Evolutionary conservation across 441 rosid species (phyloP).

Genomic region (Mallotus japonicus): DNA sequence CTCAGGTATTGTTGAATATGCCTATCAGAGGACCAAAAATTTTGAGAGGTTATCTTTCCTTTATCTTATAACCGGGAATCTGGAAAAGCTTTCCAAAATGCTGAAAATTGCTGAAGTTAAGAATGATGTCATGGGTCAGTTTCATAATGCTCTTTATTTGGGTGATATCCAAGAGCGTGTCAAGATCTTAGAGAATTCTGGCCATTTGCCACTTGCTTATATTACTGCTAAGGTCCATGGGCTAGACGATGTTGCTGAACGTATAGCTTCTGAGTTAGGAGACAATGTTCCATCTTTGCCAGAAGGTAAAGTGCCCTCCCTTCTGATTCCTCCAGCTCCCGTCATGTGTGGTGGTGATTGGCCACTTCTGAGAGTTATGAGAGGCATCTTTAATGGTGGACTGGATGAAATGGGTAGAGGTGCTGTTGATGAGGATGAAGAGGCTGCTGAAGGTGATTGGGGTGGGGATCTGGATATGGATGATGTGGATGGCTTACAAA

Average conservation of each 20-base stretch:
- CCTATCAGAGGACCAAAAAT: constrained; percentile 88
- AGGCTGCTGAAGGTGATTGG: constrained; percentile 70
- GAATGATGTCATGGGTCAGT: constrained; percentile 91
- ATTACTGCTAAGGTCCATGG: constrained; percentile 70
- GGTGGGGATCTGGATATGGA: constrained; percentile 70
- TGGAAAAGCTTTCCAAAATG: constrained; percentile 76
- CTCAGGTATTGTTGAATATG: constrained; percentile 82
- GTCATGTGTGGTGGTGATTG: constrained; percentile 78
- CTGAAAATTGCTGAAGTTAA: constrained; percentile 89
- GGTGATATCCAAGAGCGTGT: constrained; percentile 84
- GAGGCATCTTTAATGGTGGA: constrained; percentile 83
- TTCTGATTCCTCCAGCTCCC: constrained; percentile 68
- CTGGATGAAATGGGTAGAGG: constrained; percentile 51
- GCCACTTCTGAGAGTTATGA: constrained; percentile 84
- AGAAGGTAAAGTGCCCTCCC: constrained; percentile 59
- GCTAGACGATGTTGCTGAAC: constrained; percentile 59
- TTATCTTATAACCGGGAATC: constrained; percentile 75
- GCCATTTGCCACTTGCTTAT: constrained; percentile 77
- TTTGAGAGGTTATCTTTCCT: constrained; percentile 90
- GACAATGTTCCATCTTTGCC: constrained; percentile 65
- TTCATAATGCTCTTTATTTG: constrained; percentile 77
- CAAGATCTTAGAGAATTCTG: constrained; percentile 72
- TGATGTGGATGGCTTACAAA: constrained; percentile 56
- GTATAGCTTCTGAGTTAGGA: constrained; percentile 60
- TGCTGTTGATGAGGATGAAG: constrained; percentile 51